Conservation (phyloP, 805 yeast genomes). For the Candida railenensis region DNA sequence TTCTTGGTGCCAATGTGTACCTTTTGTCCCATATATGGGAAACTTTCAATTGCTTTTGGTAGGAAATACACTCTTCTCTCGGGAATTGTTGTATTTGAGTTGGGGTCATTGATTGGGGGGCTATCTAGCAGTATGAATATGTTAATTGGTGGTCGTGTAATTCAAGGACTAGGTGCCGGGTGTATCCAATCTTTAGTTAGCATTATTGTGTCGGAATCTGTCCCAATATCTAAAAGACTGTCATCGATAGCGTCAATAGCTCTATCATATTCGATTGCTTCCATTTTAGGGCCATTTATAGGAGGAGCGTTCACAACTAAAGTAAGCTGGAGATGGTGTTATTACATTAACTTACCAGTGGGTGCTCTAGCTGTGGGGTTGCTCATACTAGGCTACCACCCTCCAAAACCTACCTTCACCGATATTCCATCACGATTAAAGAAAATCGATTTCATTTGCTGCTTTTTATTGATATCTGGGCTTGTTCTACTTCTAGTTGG, state of each 20-base stretch:
- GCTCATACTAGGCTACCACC: slow-evolving; percentile 35
- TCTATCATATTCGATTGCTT: slow-evolving; percentile 41
- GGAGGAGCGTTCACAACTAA: slow-evolving; percentile 59
- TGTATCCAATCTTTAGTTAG: slow-evolving; percentile 18
- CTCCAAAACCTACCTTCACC: slow-evolving; percentile 36
- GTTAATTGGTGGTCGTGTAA: slow-evolving; percentile 25
- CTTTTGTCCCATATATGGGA: slow-evolving; percentile 20
- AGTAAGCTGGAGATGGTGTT: slow-evolving; percentile 69
- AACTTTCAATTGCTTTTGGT: slow-evolving; percentile 21
- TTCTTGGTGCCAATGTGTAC: slow-evolving; percentile 21
- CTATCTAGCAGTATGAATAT: slow-evolving; percentile 19
- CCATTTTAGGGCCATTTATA: slow-evolving; percentile 54
- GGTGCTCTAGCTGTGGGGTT: slow-evolving; percentile 46
- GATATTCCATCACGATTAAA: slow-evolving; percentile 16
- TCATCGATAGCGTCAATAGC: slow-evolving; percentile 29
- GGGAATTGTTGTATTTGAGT: slow-evolving; percentile 18
- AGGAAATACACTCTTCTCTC: slow-evolving; percentile 16
- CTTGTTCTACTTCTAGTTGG: slow-evolving; percentile 42
- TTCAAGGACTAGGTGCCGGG: slow-evolving; percentile 24
- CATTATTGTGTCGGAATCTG: slow-evolving; percentile 18
- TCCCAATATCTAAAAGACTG: slow-evolving; percentile 27
- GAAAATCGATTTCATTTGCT: slow-evolving; percentile 45
- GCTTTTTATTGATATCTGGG: slow-evolving; percentile 33
- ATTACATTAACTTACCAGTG: slow-evolving; percentile 59
- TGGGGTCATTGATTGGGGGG: slow-evolving; percentile 21